phyloP scores from a whole-genome alignment of 257 asterid genomes.

The Solanum bulbocastanum region DNA sequence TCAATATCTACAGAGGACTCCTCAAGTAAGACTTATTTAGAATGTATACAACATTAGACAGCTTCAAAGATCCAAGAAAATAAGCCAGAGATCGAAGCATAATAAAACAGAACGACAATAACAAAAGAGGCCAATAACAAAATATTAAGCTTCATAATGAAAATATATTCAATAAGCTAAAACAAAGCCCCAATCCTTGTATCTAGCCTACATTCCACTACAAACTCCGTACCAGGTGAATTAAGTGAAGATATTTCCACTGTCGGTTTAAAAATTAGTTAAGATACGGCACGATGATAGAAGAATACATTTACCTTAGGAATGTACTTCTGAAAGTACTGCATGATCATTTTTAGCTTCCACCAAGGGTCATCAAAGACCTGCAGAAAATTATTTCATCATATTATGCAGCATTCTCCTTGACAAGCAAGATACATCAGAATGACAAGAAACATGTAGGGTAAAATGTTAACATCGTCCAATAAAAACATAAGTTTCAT shows the following conservation, averaged over 20 bases:
- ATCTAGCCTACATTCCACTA: not conserved
- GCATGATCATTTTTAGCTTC: constrained; percentile 58
- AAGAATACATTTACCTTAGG: constrained; percentile 42
- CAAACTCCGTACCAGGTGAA: not conserved
- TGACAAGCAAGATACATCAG: not conserved
- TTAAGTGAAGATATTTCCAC: not conserved
- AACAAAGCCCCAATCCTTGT: not conserved
- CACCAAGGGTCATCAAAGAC: constrained; percentile 55
- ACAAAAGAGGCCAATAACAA: not conserved
- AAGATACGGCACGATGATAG: not conserved
- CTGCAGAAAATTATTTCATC: constrained; percentile 23
- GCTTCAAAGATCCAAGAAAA: not conserved
- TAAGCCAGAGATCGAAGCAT: not conserved
- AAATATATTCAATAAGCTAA: not conserved
- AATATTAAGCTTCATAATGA: not conserved
- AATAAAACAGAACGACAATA: not conserved
- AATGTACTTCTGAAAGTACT: constrained; percentile 73
- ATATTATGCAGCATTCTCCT: not conserved
- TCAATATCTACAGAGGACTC: not conserved
- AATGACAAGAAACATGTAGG: not conserved
- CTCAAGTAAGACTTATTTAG: not conserved
- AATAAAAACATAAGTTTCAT: not conserved
- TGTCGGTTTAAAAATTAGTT: not conserved
- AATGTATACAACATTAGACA: not conserved
- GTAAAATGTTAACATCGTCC: not conserved